Evolutionary conservation across 1,139 yeast species (phyloP).

Genomic region (Hemisphaericaspora subhashii): DNA sequence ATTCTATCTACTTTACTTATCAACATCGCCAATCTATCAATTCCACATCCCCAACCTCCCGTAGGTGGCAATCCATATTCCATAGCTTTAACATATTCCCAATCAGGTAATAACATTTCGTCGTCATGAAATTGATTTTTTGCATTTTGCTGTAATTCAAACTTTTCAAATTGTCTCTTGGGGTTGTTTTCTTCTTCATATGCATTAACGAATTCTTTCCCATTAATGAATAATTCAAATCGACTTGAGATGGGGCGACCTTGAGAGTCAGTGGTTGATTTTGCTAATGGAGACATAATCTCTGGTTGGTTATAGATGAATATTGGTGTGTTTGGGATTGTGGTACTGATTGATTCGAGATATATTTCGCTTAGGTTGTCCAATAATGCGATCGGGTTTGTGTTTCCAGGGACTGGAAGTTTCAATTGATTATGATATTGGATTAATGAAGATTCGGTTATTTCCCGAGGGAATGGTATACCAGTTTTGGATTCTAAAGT

Average conservation of each 20-base stretch:
- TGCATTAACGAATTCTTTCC: slow-evolving; percentile 86
- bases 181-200: slow-evolving; percentile 97
- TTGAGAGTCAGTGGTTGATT: slow-evolving; percentile 43
- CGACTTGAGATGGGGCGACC: slow-evolving; percentile 56
- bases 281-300: slow-evolving; percentile 83
- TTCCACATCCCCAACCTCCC: slow-evolving; percentile 97
- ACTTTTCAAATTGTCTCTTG: slow-evolving; percentile 59
- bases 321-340: slow-evolving; percentile 49
- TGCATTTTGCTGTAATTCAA: slow-evolving; percentile 52
- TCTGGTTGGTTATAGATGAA: slow-evolving; percentile 84
- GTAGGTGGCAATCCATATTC: slow-evolving; percentile 97
- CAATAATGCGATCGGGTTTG: slow-evolving; percentile 57
- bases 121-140: slow-evolving; percentile 52
- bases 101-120: slow-evolving; percentile 73
- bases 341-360: slow-evolving; percentile 60
- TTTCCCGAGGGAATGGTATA: slow-evolving; percentile 34
- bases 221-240: slow-evolving; percentile 80
- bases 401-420: slow-evolving; percentile 38
- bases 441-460: slow-evolving; percentile 39
- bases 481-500: slow-evolving; percentile 52
- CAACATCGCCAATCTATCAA: slow-evolving; percentile 85
- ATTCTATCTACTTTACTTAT: slow-evolving; percentile 65
- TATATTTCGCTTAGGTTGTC: slow-evolving; percentile 63
- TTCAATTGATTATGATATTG: slow-evolving; percentile 33
- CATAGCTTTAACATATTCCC: slow-evolving; percentile 69